Evolutionary conservation across 192 early-diverging fungal species (phyloP), one percentile per base, ranked within the genome.

Genomic region (Radiomyces spectabilis): DNA sequence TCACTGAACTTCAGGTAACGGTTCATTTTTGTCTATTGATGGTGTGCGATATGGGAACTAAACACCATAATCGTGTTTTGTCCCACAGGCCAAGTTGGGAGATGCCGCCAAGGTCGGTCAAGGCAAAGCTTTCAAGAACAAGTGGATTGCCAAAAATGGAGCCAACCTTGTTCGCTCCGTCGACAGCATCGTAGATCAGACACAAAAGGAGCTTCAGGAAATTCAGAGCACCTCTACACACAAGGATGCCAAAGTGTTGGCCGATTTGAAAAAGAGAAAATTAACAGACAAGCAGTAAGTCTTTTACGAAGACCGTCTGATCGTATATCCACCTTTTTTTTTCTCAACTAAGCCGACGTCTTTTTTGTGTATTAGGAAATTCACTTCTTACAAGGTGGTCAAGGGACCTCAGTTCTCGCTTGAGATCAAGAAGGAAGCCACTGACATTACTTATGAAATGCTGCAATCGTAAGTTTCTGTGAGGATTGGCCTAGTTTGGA

Each of bases 81-180:
- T 40, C 5, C 29, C 39, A 13, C 22, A 68, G 66, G 40, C 71
- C 19, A 72, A 73, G 59, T 73, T 89, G 34, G 93, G 91, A 18
- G 72, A 84, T 7, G 51, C 80, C 30, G 91, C 88, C 61, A 90
- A 85, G 65, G 86, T 97, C 65, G 97, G 95, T 26, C 92, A 94
- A 71, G 93, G 92, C 45, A 86, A 87, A 65, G 94, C 94, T 19
- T 86, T 99, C 73, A 92, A 92, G 69, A 92, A 95, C 80, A 98
- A 95, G 76, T 99, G 97, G 97, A 85, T 99, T 71, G 84, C 82
- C 49, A 96, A 97, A 71, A 78, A 73, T 40, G 77, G 73, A 31
- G 76, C 75, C 34, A 82, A 78, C 40, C 73, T 97, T 22, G 76
- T 90, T 26, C 84, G 93, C 40, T 54, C 80, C 42, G 90, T 90